These are phyloP conservation scores for Pyrenula aspistea DNA, from an alignment of 495 filamentous ascomycete genomes.

Conservation along the genomic window DNA sequence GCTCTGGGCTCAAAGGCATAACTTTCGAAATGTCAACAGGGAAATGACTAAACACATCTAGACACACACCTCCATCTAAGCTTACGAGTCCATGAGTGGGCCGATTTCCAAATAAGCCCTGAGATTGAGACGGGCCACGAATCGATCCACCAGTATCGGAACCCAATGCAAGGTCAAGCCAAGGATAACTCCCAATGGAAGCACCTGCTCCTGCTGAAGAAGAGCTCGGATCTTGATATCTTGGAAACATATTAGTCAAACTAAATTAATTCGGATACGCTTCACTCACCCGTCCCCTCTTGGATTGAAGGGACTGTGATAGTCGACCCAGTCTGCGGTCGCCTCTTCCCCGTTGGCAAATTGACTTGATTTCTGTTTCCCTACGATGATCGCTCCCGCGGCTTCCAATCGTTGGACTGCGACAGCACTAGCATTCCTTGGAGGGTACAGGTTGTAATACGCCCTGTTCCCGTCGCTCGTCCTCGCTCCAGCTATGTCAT, in stretches of 20 bases:
- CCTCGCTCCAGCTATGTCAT: conserved; percentile 26
- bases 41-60: neutral
- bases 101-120: conserved; percentile 24
- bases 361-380: conserved; percentile 34
- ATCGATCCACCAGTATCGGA: conserved; percentile 33
- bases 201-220: conserved; percentile 27
- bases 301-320: conserved; percentile 29
- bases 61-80: conserved; percentile 6
- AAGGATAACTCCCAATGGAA: conserved; percentile 24
- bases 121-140: conserved; percentile 20
- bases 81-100: conserved; percentile 11
- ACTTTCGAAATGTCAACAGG: conserved; percentile 11
- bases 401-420: conserved; percentile 26
- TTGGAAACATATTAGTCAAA: no score
- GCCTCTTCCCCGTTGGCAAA: conserved; percentile 27
- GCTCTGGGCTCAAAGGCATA: conserved; percentile 27
- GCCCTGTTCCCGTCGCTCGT: conserved; percentile 30
- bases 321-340: conserved; percentile 29
- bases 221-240: conserved; percentile 24
- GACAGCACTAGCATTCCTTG: conserved; percentile 16
- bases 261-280: no score
- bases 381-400: conserved; percentile 32
- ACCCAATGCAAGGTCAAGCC: conserved; percentile 33
- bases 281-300: conserved; percentile 22
- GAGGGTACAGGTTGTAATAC: conserved; percentile 23